Conservation (phyloP, 2,329 filamentous ascomycete genomes). For the Ambrosiella beaveri region DNA sequence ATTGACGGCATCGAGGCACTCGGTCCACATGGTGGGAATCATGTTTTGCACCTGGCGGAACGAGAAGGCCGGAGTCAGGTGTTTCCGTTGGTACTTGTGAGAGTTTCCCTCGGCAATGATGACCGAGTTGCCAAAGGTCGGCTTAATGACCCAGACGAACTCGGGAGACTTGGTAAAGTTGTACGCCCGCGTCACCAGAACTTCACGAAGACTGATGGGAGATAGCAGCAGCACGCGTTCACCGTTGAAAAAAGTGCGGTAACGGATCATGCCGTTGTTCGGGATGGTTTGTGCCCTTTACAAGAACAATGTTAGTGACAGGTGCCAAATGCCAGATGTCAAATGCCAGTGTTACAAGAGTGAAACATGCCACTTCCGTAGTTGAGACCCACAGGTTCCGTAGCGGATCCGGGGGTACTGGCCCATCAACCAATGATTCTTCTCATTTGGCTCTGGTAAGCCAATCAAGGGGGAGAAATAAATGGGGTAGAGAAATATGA, state of each 20-base stretch:
- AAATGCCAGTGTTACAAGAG: slow-evolving; percentile 3
- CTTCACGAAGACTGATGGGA: slow-evolving; percentile 50
- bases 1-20: slow-evolving; percentile 49
- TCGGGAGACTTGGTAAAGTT: slow-evolving; percentile 47
- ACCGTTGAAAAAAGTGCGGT: slow-evolving; percentile 41
- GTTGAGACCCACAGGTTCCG: background rate
- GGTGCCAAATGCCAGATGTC: no score
- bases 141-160: slow-evolving; percentile 37
- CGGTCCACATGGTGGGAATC: slow-evolving; percentile 70
- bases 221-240: slow-evolving; percentile 45
- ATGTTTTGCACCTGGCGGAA: slow-evolving; percentile 73
- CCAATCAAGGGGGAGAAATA: slow-evolving; percentile 32
- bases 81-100: slow-evolving; percentile 66
- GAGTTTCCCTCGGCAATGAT: slow-evolving; percentile 80
- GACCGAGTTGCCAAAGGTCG: slow-evolving; percentile 52
- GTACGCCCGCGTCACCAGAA: slow-evolving; percentile 52
- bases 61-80: slow-evolving; percentile 67
- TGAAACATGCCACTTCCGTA: background rate
- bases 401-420: slow-evolving; percentile 19
- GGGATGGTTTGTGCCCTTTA: slow-evolving; percentile 41
- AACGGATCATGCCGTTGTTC: slow-evolving; percentile 53
- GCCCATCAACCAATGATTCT: slow-evolving; percentile 30
- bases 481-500: slow-evolving; percentile 30
- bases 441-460: slow-evolving; percentile 27
- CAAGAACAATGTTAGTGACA: background rate